Percentiles rank a stretch among this genome's conserved stretches.
Conservation (phyloP, 2,329 filamentous ascomycete species). For the Beauveria varroae region DNA sequence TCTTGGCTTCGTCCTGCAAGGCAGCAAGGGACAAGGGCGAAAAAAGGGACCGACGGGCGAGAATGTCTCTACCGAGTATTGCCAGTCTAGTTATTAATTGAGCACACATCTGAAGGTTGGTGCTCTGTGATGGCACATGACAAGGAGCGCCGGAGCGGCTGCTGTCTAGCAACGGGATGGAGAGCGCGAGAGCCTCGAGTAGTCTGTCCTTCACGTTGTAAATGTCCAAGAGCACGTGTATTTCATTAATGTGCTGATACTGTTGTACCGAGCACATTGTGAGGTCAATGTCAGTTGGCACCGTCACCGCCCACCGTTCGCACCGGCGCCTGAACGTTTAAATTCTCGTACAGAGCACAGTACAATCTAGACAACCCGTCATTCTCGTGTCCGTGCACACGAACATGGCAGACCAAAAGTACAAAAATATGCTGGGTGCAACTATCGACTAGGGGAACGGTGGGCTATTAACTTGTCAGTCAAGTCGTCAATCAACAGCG, state of each 20-base stretch:
- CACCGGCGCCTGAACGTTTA: neutral
- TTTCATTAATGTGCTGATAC: neutral
- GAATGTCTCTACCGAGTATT: neutral
- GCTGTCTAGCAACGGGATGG: neutral
- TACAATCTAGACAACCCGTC: neutral
- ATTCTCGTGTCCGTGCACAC: neutral
- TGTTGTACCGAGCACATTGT: neutral
- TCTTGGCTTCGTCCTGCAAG: neutral
- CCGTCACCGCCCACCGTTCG: neutral
- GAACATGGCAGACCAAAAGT: neutral
- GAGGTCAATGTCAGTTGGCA: neutral
- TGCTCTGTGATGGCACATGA: neutral
- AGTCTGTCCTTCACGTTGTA: neutral
- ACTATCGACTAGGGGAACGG: neutral
- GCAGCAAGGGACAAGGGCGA: neutral
- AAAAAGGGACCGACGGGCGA: neutral
- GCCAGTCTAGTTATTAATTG: neutral
- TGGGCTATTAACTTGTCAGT: neutral
- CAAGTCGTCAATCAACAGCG: too few relatives aligned
- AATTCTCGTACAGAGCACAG: neutral
- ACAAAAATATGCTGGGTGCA: constrained; percentile 1
- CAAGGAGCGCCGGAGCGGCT: neutral
- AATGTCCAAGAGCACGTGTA: neutral
- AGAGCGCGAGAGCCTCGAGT: too few relatives aligned
- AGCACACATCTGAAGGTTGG: neutral